Evolutionary conservation across 495 filamentous ascomycete genomes (phyloP), one percentile per base, ranked within the genome.

Genomic region (Hypoxylon lenormandii): DNA sequence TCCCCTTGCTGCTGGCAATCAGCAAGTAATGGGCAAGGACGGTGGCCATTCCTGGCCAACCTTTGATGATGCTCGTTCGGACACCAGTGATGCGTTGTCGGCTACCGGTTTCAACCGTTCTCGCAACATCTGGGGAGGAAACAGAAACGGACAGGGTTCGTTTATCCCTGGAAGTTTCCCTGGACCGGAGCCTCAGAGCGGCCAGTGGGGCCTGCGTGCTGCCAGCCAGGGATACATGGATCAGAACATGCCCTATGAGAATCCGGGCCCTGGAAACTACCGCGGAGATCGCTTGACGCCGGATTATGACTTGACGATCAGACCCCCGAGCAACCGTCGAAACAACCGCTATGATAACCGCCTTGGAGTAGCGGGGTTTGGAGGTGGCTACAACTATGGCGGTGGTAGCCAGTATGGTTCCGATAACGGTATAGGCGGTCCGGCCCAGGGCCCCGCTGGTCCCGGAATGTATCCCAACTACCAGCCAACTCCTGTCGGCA

Each of bases 401-500:
- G 69, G 65, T 59, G 69, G 65, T 56, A 64, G 64, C n/a, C 78
- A 74, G 18, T 83, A 78, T 56, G 80, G 82, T n/a, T 47, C 70
- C 18, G 53, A 58, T 45, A 40, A 62, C 18, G 71, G 68, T 55
- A 77, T 76, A 63, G 12, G 73, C 21, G 60, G 70, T 16, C 74
- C 74, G 6, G 53, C 76, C 26, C 74, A 70, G 11, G 74, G 63
- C 47, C 33, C 67, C 47, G 75, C 77, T 73, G 74, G 67, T 70
- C 77, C 86, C 60, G 84, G 83, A 38, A 64, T 86, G 58, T 89
- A 87, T 73, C 77, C 82, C 78, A 66, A 84, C 22, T 96, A 92
- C 76, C 88, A 88, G 57, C 86, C 90, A 65, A 88, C 86, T 43
- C 86, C 91, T 30, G 87, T 91, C 66, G 90, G 92, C 36, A 92